A percentile compares a stretch with the other conserved stretches of the same genome.
These are phyloP conservation scores for Aureobasidium mangrovei DNA, from an alignment of 2,329 filamentous ascomycete genomes.

Conservation along the genomic window DNA sequence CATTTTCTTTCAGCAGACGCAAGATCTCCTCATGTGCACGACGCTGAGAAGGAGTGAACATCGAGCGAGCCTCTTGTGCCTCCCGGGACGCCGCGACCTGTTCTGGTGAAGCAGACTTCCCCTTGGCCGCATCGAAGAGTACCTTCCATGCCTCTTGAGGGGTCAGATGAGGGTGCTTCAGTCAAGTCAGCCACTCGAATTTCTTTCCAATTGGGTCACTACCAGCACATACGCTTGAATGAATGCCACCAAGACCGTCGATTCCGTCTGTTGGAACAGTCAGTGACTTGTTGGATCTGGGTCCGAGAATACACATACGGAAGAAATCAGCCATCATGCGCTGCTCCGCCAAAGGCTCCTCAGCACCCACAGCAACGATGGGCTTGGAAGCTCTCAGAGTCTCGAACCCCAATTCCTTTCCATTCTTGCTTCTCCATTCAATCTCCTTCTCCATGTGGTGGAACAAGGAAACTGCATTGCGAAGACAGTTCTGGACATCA, in stretches of 20 bases:
- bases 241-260: constrained; percentile 42
- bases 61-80: constrained; percentile 30
- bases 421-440: constrained; percentile 66
- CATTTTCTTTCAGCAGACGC: constrained; percentile 72
- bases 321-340: constrained; percentile 65
- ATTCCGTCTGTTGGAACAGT: constrained; percentile 31
- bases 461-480: constrained; percentile 84
- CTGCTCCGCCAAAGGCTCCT: constrained; percentile 77
- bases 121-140: constrained; percentile 32
- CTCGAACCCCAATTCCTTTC: constrained; percentile 61
- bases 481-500: constrained; percentile 73
- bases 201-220: background rate
- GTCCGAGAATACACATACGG: constrained; percentile 48
- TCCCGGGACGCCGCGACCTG: constrained; percentile 28
- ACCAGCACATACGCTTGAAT: constrained; percentile 31
- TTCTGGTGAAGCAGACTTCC: constrained; percentile 11
- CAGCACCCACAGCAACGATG: constrained; percentile 70
- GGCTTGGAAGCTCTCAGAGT: constrained; percentile 62
- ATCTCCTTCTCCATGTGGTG: constrained; percentile 85
- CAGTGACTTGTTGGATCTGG: constrained; percentile 1
- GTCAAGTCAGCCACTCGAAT: background rate
- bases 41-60: constrained; percentile 66
- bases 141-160: constrained; percentile 41
- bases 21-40: constrained; percentile 81
- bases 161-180: constrained; percentile 39